phyloP scores from a whole-genome alignment of 2,329 filamentous ascomycete genomes.

The Stagonosporopsis vannaccii region DNA sequence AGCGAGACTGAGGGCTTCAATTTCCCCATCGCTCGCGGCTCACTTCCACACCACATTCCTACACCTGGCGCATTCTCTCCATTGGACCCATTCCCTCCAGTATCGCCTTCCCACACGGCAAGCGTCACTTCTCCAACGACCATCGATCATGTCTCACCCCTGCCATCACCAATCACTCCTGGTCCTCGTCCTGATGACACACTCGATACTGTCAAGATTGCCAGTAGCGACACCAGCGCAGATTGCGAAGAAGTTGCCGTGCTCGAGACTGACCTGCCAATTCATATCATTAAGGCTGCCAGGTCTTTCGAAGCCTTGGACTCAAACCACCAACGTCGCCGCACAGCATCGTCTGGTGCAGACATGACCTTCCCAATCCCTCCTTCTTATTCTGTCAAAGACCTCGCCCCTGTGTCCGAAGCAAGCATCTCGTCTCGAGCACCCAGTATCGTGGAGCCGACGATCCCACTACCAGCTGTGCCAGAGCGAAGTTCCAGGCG shows the following conservation, averaged over 20 bases:
- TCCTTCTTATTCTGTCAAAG: conserved; percentile 19
- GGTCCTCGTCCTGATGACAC: conserved; percentile 35
- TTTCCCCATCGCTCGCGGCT: conserved; percentile 26
- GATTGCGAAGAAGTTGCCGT: conserved; percentile 40
- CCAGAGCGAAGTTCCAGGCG: conserved; percentile 4
- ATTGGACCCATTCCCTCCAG: conserved; percentile 40
- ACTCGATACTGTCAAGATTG: conserved; percentile 46
- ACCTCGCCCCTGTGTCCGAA: conserved; percentile 35
- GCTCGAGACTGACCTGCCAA: conserved; percentile 30
- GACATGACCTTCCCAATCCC: conserved; percentile 34
- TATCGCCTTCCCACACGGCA: conserved; percentile 33
- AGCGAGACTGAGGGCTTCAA: conserved; percentile 28
- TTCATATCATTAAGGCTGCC: conserved; percentile 33
- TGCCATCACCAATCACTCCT: conserved; percentile 49
- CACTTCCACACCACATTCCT: conserved; percentile 30
- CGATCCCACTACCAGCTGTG: background rate
- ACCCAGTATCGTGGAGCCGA: conserved; percentile 32
- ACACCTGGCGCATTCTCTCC: conserved; percentile 41
- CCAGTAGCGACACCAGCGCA: conserved; percentile 44
- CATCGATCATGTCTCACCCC: conserved; percentile 38
- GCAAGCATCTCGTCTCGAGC: conserved; percentile 27
- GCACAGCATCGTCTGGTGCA: conserved; percentile 46
- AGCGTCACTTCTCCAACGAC: conserved; percentile 42
- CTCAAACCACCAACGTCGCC: conserved; percentile 37
- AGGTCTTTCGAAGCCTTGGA: conserved; percentile 20